Percentiles rank a stretch among this genome's conserved stretches.
These are phyloP conservation scores for Eucalyptus pauciflora DNA, from an alignment of 345 rosid genomes.

Conservation along the genomic window DNA sequence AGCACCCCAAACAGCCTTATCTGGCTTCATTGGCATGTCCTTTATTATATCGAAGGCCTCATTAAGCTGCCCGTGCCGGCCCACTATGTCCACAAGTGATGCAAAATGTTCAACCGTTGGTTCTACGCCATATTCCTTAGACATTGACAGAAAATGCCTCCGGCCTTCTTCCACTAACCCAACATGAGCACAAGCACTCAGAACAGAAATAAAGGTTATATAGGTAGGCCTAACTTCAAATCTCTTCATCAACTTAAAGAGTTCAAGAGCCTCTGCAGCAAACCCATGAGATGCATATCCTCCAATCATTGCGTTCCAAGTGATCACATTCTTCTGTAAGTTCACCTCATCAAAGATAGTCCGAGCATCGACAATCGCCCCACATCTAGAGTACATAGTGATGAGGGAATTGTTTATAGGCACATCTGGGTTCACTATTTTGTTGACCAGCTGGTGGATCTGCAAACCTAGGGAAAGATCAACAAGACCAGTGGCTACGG, in stretches of 20 bases:
- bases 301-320: conserved; percentile 89
- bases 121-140: conserved; percentile 22
- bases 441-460: conserved; percentile 50
- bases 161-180: conserved; percentile 60
- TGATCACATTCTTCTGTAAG: conserved; percentile 36
- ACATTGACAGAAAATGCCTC: conserved; percentile 41
- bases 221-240: conserved; percentile 36
- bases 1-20: conserved; percentile 75
- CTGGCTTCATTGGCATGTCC: conserved; percentile 56
- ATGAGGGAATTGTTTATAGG: conserved; percentile 54
- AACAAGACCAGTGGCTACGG: conserved; percentile 43
- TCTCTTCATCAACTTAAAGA: conserved; percentile 40
- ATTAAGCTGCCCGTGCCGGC: conserved; percentile 46
- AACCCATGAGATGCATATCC: conserved; percentile 70
- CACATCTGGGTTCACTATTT: conserved; percentile 36
- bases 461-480: conserved; percentile 55
- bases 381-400: conserved; percentile 67
- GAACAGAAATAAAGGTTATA: conserved; percentile 57
- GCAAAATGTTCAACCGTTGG: conserved; percentile 65
- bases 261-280: conserved; percentile 38
- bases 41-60: conserved; percentile 46
- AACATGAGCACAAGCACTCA: conserved; percentile 56
- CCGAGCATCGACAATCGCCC: conserved; percentile 40
- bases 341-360: conserved; percentile 33
- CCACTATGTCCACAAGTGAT: conserved; percentile 40